phyloP scores from a whole-genome alignment of 2,329 filamentous ascomycete genomes.

The Lachnellula arida region DNA sequence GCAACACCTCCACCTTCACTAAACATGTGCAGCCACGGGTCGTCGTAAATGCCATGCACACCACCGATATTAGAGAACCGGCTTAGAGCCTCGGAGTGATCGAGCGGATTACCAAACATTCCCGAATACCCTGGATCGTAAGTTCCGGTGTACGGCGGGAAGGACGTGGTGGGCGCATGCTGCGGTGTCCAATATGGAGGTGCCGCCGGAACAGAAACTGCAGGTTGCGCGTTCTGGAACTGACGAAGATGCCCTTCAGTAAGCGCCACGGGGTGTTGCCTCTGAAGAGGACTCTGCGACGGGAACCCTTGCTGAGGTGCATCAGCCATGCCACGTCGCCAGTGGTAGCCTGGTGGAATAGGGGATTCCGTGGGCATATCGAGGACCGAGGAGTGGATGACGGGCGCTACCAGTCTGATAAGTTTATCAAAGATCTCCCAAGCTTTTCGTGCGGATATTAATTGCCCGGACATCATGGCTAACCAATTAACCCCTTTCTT shows the following conservation, averaged over 20 bases:
- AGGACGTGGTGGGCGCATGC: neutral
- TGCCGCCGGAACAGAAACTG: neutral
- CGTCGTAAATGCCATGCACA: conserved; percentile 23
- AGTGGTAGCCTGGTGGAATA: conserved; percentile 19
- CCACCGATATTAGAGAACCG: conserved; percentile 15
- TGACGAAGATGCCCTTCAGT: conserved; percentile 9
- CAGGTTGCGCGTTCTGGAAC: conserved; percentile 1
- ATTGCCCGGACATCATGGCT: conserved; percentile 16
- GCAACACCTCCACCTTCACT: neutral
- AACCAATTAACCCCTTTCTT: conserved; percentile 25
- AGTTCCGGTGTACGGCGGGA: neutral
- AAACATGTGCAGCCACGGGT: conserved; percentile 16
- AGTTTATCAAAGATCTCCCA: conserved; percentile 27
- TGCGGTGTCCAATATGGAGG: conserved; percentile 4
- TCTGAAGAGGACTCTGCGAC: neutral
- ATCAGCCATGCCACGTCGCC: neutral
- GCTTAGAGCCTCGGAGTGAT: conserved; percentile 11
- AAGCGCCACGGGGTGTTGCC: neutral
- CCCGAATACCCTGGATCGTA: neutral
- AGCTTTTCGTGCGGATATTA: conserved; percentile 25
- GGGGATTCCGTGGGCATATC: conserved; percentile 21
- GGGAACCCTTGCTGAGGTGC: neutral
- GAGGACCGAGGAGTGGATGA: conserved; percentile 12
- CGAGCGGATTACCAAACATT: conserved; percentile 14
- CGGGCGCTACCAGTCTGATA: conserved; percentile 19